Conservation (phyloP, 768 basidiomycete species). For the Lyophyllum decastes region DNA sequence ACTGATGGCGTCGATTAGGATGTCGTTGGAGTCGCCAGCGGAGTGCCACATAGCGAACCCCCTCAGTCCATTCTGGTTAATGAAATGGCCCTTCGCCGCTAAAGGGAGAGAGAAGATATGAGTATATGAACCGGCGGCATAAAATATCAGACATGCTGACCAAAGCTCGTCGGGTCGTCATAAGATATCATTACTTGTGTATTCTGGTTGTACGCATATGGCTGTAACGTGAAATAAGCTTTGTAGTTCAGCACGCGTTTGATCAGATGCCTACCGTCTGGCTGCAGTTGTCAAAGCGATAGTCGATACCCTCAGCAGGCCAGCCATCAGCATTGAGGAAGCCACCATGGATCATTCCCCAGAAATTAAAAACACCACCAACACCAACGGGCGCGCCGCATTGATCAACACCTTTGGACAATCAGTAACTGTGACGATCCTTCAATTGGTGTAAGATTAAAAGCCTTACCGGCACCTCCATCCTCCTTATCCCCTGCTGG, state of each 20-base stretch:
- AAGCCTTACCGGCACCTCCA: slow-evolving; percentile 29
- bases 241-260: not conserved
- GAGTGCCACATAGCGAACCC: slow-evolving; percentile 74
- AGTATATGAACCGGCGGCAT: not conserved
- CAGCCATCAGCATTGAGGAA: slow-evolving; percentile 51
- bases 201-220: slow-evolving; percentile 62
- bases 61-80: slow-evolving; percentile 48
- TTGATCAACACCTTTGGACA: slow-evolving; percentile 31
- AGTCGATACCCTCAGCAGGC: slow-evolving; percentile 51
- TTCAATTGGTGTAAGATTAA: not conserved
- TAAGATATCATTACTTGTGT: slow-evolving; percentile 64
- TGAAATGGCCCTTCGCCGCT: slow-evolving; percentile 63
- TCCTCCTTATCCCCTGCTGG: slow-evolving; percentile 57
- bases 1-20: slow-evolving; percentile 57
- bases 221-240: slow-evolving; percentile 35
- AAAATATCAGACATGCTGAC: slow-evolving; percentile 20
- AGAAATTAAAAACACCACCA: slow-evolving; percentile 62
- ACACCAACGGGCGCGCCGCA: slow-evolving; percentile 44
- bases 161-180: slow-evolving; percentile 63
- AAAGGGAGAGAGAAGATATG: not conserved
- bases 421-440: not conserved
- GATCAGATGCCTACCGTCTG: slow-evolving; percentile 63
- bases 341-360: slow-evolving; percentile 54
- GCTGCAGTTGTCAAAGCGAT: slow-evolving; percentile 65
- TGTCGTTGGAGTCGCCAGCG: slow-evolving; percentile 59